Conservation (phyloP, 306 rosid species). For the Vigna trinervia region DNA sequence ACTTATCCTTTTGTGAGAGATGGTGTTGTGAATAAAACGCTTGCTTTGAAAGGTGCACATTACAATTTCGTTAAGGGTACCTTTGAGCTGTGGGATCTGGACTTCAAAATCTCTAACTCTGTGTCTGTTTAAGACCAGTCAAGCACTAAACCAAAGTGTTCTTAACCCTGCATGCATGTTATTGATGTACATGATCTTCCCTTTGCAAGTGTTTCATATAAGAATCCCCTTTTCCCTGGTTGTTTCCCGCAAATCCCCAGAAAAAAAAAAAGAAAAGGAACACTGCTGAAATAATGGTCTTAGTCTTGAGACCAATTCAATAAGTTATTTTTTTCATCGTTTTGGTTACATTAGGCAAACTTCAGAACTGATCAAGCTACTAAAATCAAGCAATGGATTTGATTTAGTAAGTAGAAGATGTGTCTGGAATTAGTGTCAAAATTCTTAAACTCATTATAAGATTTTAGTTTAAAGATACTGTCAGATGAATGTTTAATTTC, state of each 20-base stretch:
- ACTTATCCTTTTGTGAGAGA: conserved; percentile 88
- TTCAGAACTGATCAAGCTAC: background rate
- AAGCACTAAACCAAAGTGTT: conserved; percentile 1
- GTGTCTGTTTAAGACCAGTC: conserved; percentile 36
- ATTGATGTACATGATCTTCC: conserved; percentile 1
- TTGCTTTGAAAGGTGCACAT: conserved; percentile 82
- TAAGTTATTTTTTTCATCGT: background rate
- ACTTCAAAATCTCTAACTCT: conserved; percentile 58
- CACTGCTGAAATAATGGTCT: background rate
- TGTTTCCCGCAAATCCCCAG: background rate
- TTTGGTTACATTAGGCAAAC: background rate
- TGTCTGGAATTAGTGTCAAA: too few relatives aligned
- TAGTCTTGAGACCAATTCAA: conserved; percentile 9
- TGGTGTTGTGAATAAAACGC: conserved; percentile 54
- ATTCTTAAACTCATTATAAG: too few relatives aligned
- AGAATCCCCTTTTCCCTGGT: background rate
- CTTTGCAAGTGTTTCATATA: conserved; percentile 13
- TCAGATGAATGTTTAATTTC: too few relatives aligned
- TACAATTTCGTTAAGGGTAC: conserved; percentile 77
- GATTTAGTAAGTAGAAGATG: background rate
- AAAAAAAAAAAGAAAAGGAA: background rate
- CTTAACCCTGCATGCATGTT: background rate
- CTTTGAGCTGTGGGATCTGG: conserved; percentile 87
- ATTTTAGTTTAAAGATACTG: too few relatives aligned
- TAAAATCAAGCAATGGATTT: background rate